Conservation (phyloP, 2,329 filamentous ascomycete genomes). For the Phoma herbarum region DNA sequence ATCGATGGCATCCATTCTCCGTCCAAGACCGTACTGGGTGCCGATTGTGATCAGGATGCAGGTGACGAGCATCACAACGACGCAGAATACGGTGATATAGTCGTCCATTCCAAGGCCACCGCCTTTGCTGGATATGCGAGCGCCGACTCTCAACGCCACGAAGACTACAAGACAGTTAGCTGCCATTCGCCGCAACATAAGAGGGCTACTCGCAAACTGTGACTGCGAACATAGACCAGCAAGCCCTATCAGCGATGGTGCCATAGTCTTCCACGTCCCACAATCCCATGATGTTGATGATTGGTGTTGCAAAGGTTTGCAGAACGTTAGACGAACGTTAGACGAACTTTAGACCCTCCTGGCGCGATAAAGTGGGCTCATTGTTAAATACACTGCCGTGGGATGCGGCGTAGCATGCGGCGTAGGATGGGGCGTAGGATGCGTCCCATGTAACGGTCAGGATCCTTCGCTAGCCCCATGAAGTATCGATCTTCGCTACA, state of each 20-base stretch:
- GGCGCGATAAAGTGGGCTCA: constrained; percentile 4
- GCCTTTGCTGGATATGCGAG: constrained; percentile 9
- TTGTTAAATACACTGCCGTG: constrained; percentile 6
- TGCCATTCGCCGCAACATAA: constrained; percentile 6
- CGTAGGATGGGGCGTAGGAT: constrained; percentile 1
- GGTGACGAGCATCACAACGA: constrained; percentile 6
- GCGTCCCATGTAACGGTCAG: constrained; percentile 5
- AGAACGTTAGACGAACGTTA: too few relatives aligned
- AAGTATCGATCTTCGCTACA: constrained; percentile 4
- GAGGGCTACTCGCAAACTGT: constrained; percentile 6
- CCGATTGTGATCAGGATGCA: constrained; percentile 10
- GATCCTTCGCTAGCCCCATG: constrained; percentile 3
- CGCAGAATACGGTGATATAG: constrained; percentile 10
- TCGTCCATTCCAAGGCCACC: constrained; percentile 7
- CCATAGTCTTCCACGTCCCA: constrained; percentile 10
- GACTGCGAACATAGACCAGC: constrained; percentile 5
- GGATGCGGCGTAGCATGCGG: constrained; percentile 1
- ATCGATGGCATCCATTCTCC: constrained; percentile 4
- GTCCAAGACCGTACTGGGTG: constrained; percentile 9
- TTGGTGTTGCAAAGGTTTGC: constrained; percentile 3
- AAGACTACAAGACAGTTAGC: constrained; percentile 9
- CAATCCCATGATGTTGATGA: constrained; percentile 3
- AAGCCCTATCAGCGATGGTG: constrained; percentile 8
- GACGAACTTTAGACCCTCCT: constrained; percentile 3
- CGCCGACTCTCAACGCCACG: constrained; percentile 10